Evolutionary conservation across 805 yeast genomes (phyloP), one percentile per base, ranked within the genome.

Genomic region (Torulaspora gathmanii): DNA sequence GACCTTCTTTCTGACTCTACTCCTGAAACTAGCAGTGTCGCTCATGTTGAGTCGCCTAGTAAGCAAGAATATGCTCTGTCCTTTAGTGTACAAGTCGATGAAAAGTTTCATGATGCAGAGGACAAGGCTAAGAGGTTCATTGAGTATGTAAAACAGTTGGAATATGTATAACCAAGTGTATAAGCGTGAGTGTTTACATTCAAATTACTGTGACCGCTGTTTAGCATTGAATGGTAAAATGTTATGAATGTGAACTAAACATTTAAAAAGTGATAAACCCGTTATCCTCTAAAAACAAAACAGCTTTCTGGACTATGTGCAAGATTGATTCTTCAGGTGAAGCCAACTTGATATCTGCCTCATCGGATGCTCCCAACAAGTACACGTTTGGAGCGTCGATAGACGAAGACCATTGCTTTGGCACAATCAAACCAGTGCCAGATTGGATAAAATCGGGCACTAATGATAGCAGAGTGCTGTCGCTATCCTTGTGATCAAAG

Each of bases 391-490:
- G 53, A 17, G 50, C 49, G 13, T 53, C 41, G 13, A 54, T 52
- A 5, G 48, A 45, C 10, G 34, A 30, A 8, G 48, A 42, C 54
- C 55, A 56, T 31, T 52, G 45, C 17, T 54, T 53, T 40, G 83
- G 78, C 40, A 85, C 76, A 53, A 90, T 84, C 33, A 91, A 91
- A 56, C 95, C 98, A 8, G 95, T 72, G 46, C 97, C 97, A n/a
- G 96, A 79, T 63, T 86, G 80, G 33, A 65, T 56, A 40, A 65
- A 64, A 35, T 63, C 68, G n/a, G 59, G 58, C 23, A 65, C 53
- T 39, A 63, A 41, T 34, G 84, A 83, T 55, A 88, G 72, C 69
- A 89, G 91, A 46, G 81, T 75, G 37, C 86, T 77, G 47, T 86
- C 79, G 56, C 78, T 82, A 4, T 84, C 77, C 7, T 44, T 26